Base-by-base conservation (phyloP, 2,329 filamentous ascomycete species). In the Plectosphaerella sp. region DNA sequence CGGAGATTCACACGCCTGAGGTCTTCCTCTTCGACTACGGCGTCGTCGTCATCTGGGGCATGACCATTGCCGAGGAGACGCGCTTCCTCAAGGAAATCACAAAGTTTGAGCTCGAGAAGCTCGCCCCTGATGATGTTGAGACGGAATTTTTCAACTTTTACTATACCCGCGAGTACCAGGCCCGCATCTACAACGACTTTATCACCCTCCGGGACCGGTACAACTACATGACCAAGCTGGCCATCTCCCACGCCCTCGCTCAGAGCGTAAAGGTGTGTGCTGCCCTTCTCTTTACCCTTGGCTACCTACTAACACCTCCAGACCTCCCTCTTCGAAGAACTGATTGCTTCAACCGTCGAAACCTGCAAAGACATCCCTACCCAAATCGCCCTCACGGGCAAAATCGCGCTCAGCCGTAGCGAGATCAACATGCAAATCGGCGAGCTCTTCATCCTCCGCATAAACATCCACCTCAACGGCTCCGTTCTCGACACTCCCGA, bases 381-480 rank as follows among this genome's bases (percentile, higher is more conserved):
- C 9, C 89, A 96, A 68, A 96, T 99, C 61, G 93, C 94, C 3
- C 76, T 89, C 58, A 97, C 93, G 0, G 94, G 94, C 57, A 94
- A 92, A 64, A 94, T 99, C 64, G 87, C 89, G 51, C 83, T 99
- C 53, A 91, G 86, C 53, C 85, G 93, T 43, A 84, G 85, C 54
- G 86, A 97, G 67, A 97, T 99, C 77, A 97, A 97, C 76, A 97
- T 97, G 92, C 92, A 97, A 72, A 97, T 99, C 55, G 94, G 94
- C 67, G 92, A 99, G 73, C 83, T 99, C 50, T 99, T 99, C 71
- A 97, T 99, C 65, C 76, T 99, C 33, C 85, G 94, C 54, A 97
- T 99, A 74, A 97, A 94, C 69, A 97, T 99, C 64, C 95, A 99
- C 72, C 80, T 99, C 48, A 96, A 97, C 69, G 94, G 94, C 35